Evolutionary conservation across 1,284 basidiomycete genomes (phyloP), one percentile per base, ranked within the genome.

Genomic region (Cutaneotrichosporon cutaneum): DNA sequence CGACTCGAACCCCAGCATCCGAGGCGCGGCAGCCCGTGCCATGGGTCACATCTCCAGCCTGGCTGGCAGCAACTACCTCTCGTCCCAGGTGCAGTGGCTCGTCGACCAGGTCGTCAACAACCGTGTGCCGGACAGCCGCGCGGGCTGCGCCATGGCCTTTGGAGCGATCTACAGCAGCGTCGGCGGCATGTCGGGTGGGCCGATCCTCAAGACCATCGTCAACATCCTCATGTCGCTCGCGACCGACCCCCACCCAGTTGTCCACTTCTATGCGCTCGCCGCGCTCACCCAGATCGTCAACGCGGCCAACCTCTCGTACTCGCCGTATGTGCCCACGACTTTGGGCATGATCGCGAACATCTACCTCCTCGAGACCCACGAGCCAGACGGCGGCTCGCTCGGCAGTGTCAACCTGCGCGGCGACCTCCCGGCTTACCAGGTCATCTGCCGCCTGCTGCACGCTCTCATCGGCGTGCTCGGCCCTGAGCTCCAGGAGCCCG

Each of bases 21-120:
- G 95, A 1, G 84, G 84, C 22, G 87, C 88, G 0, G 88, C 90
- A n/a, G 94, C 92, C 66, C 94, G 97, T 77, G 87, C 90, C 0
- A 88, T 98, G 68, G 96, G 96, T 18, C 86, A 91, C 26, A 81
- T 99, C 2, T 89, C 91, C 1, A 89, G 87, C 62, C 81, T 96
- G 14, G 91, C 90, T 0, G 92, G 90, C 18, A 92, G 88, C 8
- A 86, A 85, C 47, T 95, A 94, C 81, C 82, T 98, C 58, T 90
- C 92, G 0, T 85, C 83, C 32, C 91, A 96, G 77, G 89, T 94
- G 65, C 97, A 97, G 75, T 88, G 87, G 70, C 84, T 97, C 11
- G 93, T 99, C 7, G 92, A 97, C 70, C 90, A 94, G 72, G 90
- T 99, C n/a, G 92, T 99, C 63, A 92, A 85, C 77, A 97, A 99